Evolutionary conservation across 306 rosid species (phyloP), one percentile per base, ranked within the genome.

Genomic region (Cucumis cinereus): DNA sequence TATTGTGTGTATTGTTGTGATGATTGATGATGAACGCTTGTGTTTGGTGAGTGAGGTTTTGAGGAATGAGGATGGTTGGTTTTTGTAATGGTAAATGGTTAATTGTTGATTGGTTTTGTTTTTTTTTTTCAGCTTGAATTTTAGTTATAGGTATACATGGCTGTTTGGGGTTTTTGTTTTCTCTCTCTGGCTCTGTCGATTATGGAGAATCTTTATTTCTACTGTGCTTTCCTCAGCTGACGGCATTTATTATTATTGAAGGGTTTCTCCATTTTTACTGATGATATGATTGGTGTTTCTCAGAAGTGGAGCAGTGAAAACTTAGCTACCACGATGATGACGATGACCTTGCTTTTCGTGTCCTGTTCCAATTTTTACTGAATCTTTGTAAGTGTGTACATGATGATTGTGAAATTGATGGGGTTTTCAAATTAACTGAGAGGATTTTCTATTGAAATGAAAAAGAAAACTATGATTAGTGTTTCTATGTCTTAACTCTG

Each of bases 271-370:
- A 66, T 38, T 66, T 22, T 38, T 11, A 45, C 23, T 22, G 75
- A 47, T 47, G 54, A 23, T 24, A 17, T 47, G 58, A 47, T 70
- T 70, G 55, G n/a, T 68, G n/a, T 41, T 68, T 60, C 1, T 47
- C 75, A 70, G 75, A 36, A 47, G 75, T 70, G 16, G n/a, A 47
- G 56, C 58, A 70, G 57, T 26, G 58, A 47, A 61, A 61, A 45
- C 4, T 50, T 14, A 23, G 58, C 23, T 0, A 35, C 41, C 17
- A 61, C 20, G n/a, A 49, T 15, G 54, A 60, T 30, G 66, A 61
- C 2, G 57, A 70, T 10, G 75, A 47, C 22, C 75, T 70, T 47
- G 57, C 36, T 70, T 70, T 24, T 24, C 57, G 54, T 24, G 56
- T 24, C 75, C 4, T 69, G 43, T 43, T 69, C 16, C 23, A 70